These are phyloP conservation scores for Cercospora berteroae DNA, from an alignment of 2,329 filamentous ascomycete genomes.

Conservation along the genomic window DNA sequence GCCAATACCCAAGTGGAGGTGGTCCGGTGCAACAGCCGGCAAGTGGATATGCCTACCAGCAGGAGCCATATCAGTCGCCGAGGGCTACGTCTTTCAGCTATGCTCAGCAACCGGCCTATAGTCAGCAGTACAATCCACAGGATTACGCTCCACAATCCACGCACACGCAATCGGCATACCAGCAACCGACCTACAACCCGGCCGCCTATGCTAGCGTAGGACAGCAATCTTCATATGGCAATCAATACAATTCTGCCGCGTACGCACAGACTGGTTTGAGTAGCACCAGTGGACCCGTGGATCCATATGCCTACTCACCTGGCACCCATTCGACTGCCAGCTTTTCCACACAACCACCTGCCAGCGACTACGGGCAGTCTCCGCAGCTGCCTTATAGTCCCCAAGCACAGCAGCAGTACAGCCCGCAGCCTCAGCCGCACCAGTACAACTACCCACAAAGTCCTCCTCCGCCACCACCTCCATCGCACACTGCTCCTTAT, in stretches of 20 bases:
- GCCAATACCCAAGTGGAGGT: conserved; percentile 27
- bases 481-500: conserved; percentile 18
- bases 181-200: conserved; percentile 45
- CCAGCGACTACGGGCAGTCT: conserved; percentile 18
- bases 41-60: conserved; percentile 25
- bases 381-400: conserved; percentile 27
- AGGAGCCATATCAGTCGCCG: conserved; percentile 25
- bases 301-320: conserved; percentile 33
- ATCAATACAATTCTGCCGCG: conserved; percentile 29
- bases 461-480: conserved; percentile 26
- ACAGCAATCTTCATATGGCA: conserved; percentile 21
- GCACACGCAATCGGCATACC: conserved; percentile 40
- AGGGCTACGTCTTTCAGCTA: conserved; percentile 41
- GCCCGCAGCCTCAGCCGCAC: conserved; percentile 27
- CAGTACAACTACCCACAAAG: conserved; percentile 20
- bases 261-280: conserved; percentile 27
- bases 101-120: conserved; percentile 47
- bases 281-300: conserved; percentile 32
- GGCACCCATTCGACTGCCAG: conserved; percentile 20
- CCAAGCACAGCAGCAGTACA: conserved; percentile 25
- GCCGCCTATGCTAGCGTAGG: conserved; percentile 43
- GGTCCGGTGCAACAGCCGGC: conserved; percentile 33
- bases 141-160: conserved; percentile 47
- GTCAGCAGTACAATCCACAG: conserved; percentile 68
- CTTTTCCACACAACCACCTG: conserved; percentile 23